These are phyloP conservation scores for Pseudogymnoascus sp. DNA, from an alignment of 2,329 filamentous ascomycete species.

Conservation along the genomic window DNA sequence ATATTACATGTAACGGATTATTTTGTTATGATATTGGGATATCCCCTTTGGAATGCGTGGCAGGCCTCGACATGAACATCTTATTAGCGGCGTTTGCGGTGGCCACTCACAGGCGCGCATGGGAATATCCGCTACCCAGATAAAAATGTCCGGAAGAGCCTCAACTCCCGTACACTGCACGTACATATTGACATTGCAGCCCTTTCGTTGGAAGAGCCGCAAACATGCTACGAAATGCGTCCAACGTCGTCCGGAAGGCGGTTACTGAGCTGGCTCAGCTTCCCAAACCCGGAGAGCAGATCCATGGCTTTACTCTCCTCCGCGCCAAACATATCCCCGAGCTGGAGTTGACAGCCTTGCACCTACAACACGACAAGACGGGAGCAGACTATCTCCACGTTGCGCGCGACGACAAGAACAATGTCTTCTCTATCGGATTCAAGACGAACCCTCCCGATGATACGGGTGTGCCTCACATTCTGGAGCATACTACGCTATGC, in stretches of 20 bases:
- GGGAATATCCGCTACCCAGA: background rate
- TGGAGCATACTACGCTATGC: constrained; percentile 95
- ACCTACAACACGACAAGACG: constrained; percentile 89
- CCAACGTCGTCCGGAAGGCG: constrained; percentile 47
- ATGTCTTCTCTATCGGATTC: constrained; percentile 99
- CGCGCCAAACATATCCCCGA: constrained; percentile 89
- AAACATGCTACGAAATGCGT: constrained; percentile 43
- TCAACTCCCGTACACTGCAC: constrained; percentile 2
- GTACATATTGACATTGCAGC: constrained; percentile 2
- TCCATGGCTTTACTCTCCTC: constrained; percentile 88
- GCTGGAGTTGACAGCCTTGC: constrained; percentile 82
- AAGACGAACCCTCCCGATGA: constrained; percentile 97
- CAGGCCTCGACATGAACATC: constrained; percentile 10
- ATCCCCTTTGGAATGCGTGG: constrained; percentile 4
- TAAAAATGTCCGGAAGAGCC: constrained; percentile 9
- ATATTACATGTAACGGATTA: background rate
- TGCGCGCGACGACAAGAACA: constrained; percentile 91
- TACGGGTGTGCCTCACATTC: constrained; percentile 90
- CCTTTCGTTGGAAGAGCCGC: constrained; percentile 6
- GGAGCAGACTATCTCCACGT: constrained; percentile 95
- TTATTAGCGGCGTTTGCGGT: constrained; percentile 8
- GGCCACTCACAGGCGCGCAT: background rate
- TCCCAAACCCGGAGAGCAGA: constrained; percentile 71
- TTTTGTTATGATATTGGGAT: constrained; percentile 6
- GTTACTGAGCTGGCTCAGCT: constrained; percentile 69